These are phyloP conservation scores for Yueomyces sp. DNA, from an alignment of 805 yeast species.

Conservation along the genomic window DNA sequence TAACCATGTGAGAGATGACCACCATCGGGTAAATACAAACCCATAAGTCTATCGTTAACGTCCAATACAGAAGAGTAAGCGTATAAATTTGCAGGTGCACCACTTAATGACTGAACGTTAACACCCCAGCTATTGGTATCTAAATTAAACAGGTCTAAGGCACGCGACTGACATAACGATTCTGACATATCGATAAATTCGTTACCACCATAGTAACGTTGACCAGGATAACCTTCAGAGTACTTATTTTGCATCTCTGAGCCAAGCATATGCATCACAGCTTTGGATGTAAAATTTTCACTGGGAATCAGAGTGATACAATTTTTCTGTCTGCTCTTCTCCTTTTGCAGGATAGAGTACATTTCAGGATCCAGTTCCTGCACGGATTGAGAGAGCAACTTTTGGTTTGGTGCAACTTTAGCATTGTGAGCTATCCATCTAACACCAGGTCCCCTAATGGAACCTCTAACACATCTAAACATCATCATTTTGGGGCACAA, in stretches of 20 bases:
- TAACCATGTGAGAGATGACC: constrained; percentile 97
- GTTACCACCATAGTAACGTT: constrained; percentile 96
- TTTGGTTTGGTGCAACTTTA: constrained; percentile 8
- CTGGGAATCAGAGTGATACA: constrained; percentile 89
- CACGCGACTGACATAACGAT: constrained; percentile 80
- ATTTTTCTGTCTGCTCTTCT: constrained; percentile 76
- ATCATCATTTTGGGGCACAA: too few relatives aligned
- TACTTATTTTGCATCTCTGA: constrained; percentile 96
- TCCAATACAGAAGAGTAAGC: constrained; percentile 82
- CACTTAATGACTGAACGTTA: constrained; percentile 88
- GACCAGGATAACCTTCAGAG: constrained; percentile 98
- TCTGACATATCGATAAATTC: constrained; percentile 89
- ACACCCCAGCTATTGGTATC: constrained; percentile 89
- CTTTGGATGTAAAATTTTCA: constrained; percentile 89
- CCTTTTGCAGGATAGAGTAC: constrained; percentile 60
- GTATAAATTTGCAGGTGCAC: constrained; percentile 93
- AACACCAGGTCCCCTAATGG: too few relatives aligned
- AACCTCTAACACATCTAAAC: too few relatives aligned
- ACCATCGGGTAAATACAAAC: constrained; percentile 95
- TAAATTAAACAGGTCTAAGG: constrained; percentile 67
- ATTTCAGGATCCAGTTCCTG: constrained; percentile 76
- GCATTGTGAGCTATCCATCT: not conserved
- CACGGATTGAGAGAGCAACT: constrained; percentile 47
- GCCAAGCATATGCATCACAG: constrained; percentile 90
- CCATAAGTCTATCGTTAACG: constrained; percentile 91